Evolutionary conservation across 2,329 filamentous ascomycete species (phyloP).

Genomic region (Fusarium oxysporum): DNA sequence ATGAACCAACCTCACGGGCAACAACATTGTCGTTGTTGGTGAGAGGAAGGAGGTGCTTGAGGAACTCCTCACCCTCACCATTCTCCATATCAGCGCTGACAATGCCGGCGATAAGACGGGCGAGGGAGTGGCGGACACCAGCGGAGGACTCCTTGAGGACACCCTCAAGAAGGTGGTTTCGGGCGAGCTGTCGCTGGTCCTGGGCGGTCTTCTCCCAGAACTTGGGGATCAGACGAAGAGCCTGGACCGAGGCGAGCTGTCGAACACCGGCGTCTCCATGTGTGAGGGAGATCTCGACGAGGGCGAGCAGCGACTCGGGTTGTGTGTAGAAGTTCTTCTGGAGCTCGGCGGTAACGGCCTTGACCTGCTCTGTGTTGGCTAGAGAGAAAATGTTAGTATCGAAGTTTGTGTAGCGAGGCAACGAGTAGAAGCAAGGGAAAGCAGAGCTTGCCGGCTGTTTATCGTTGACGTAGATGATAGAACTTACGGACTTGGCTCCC

Average conservation of each 20-base stretch:
- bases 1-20: constrained; percentile 90
- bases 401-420: neutral
- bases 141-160: constrained; percentile 82
- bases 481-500: constrained; percentile 86
- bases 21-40: constrained; percentile 78
- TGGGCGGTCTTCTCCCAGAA: constrained; percentile 83
- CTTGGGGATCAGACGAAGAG: constrained; percentile 82
- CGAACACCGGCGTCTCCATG: constrained; percentile 79
- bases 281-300: constrained; percentile 88
- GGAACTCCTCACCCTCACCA: constrained; percentile 85
- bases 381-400: constrained; percentile 35
- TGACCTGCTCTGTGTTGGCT: constrained; percentile 92
- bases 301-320: constrained; percentile 83
- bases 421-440: constrained; percentile 6
- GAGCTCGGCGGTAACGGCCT: constrained; percentile 88
- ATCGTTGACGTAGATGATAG: constrained; percentile 5
- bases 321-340: constrained; percentile 94
- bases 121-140: constrained; percentile 85
- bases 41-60: constrained; percentile 82
- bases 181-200: constrained; percentile 82
- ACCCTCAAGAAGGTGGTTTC: constrained; percentile 85
- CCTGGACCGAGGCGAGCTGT: constrained; percentile 93
- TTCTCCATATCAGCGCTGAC: constrained; percentile 81
- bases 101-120: constrained; percentile 88
- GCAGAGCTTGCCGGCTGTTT: neutral